Evolutionary conservation across 345 rosid genomes (phyloP).

Genomic region (Eucalyptus marginata): DNA sequence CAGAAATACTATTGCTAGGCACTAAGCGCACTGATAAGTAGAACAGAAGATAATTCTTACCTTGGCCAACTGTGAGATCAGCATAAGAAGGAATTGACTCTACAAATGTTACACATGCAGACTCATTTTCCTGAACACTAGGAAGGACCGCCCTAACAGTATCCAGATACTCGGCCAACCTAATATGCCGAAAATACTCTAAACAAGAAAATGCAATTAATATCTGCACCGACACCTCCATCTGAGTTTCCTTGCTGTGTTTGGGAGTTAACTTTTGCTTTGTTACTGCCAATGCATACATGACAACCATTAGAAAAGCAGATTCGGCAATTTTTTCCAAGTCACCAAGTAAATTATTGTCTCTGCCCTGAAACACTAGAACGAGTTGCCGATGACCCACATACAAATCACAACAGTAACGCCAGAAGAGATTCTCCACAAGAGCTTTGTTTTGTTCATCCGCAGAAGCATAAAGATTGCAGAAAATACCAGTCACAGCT

Average conservation of each 20-base stretch:
- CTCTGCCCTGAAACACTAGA: conserved; percentile 45
- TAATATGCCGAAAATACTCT: conserved; percentile 77
- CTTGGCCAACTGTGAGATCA: conserved; percentile 59
- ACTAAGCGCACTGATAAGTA: background rate
- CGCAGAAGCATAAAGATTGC: conserved; percentile 60
- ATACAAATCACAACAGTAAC: conserved; percentile 66
- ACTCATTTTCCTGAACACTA: conserved; percentile 66
- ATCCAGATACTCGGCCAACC: conserved; percentile 86
- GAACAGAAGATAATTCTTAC: conserved; percentile 7
- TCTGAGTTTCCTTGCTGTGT: conserved; percentile 38
- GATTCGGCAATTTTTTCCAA: conserved; percentile 86
- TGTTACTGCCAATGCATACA: conserved; percentile 65
- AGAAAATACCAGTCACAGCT: conserved; percentile 55
- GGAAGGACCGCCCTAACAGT: conserved; percentile 62
- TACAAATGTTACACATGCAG: conserved; percentile 52
- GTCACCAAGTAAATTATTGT: conserved; percentile 39
- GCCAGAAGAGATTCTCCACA: conserved; percentile 72
- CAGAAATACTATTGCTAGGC: background rate
- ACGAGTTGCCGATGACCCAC: conserved; percentile 56
- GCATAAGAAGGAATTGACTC: conserved; percentile 71
- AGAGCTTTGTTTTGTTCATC: conserved; percentile 42
- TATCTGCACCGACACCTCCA: conserved; percentile 58
- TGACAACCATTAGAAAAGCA: conserved; percentile 83
- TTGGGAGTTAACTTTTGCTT: conserved; percentile 47
- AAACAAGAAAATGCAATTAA: conserved; percentile 70